Evolutionary conservation across 164 flowering plant species (phyloP).

Genomic region (Magnolia kwangsiensis): DNA sequence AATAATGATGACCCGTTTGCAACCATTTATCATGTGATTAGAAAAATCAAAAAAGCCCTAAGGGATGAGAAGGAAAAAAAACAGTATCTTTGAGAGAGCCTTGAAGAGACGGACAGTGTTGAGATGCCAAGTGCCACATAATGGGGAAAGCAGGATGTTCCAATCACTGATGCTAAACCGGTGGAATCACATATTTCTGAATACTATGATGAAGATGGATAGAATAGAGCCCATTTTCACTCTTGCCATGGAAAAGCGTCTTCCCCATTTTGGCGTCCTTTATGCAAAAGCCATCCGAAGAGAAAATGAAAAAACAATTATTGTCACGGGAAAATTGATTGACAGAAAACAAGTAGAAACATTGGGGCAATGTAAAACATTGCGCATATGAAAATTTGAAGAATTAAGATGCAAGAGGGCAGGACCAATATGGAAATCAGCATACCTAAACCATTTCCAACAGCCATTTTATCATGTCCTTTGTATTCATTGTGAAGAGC

Average conservation of each 20-base stretch:
- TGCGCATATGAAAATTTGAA: background rate
- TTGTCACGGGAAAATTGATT: background rate
- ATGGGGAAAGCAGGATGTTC: background rate
- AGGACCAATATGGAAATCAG: constrained; percentile 1
- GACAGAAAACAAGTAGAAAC: background rate
- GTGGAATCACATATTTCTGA: background rate
- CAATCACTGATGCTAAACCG: background rate
- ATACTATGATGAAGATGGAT: background rate
- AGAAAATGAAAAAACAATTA: background rate
- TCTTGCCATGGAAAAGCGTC: background rate
- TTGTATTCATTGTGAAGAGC: background rate
- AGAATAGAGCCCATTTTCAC: constrained; percentile 1
- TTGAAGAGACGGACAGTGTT: too few relatives aligned
- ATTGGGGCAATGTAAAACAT: constrained; percentile 3
- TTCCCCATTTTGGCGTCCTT: background rate
- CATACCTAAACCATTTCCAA: constrained; percentile 4
- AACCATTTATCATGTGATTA: too few relatives aligned
- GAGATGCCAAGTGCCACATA: too few relatives aligned
- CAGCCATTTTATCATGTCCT: constrained; percentile 1
- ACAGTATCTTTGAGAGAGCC: too few relatives aligned
- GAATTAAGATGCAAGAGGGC: background rate
- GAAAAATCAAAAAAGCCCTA: too few relatives aligned
- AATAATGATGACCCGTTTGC: too few relatives aligned
- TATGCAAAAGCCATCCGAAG: background rate
- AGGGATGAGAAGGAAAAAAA: too few relatives aligned